Evolutionary conservation across 257 asterid species (phyloP).

Genomic region (Solanum ahanhuiri): DNA sequence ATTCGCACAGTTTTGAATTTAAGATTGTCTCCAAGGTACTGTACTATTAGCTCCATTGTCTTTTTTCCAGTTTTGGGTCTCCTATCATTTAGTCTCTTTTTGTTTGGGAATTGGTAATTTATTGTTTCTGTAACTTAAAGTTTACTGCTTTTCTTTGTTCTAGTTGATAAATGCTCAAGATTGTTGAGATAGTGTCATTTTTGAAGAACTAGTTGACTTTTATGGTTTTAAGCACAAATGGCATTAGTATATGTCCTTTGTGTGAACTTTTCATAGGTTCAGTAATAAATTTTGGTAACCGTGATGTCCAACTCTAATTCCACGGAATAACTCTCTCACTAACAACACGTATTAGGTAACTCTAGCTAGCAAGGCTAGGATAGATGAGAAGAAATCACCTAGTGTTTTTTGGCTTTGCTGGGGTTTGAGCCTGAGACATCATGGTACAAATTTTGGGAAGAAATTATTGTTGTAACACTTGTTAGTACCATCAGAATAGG

Average conservation of each 20-base stretch:
- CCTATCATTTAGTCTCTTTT: not conserved
- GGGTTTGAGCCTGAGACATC: not conserved
- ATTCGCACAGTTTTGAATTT: conserved; percentile 53
- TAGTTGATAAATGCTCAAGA: not conserved
- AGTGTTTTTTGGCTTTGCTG: not conserved
- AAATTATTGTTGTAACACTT: not conserved
- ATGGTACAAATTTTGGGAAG: not conserved
- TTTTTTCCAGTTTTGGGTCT: not conserved
- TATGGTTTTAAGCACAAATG: not conserved
- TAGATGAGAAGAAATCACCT: not conserved
- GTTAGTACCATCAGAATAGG: not conserved
- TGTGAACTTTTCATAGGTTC: not conserved
- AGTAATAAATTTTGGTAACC: not conserved
- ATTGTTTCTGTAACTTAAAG: not conserved
- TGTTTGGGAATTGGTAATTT: not conserved
- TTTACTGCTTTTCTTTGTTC: not conserved
- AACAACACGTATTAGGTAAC: not conserved
- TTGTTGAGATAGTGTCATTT: not conserved
- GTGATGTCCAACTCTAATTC: not conserved
- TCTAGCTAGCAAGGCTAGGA: not conserved
- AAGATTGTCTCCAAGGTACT: conserved; percentile 57
- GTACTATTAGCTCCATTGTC: not conserved
- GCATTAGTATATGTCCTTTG: not conserved
- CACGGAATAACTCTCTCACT: not conserved
- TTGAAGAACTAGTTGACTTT: not conserved